Percentiles rank a stretch among this genome's conserved stretches.
Evolutionary conservation across 176 grass and related monocot genomes (phyloP).

Genomic region (Panicum miliaceum): DNA sequence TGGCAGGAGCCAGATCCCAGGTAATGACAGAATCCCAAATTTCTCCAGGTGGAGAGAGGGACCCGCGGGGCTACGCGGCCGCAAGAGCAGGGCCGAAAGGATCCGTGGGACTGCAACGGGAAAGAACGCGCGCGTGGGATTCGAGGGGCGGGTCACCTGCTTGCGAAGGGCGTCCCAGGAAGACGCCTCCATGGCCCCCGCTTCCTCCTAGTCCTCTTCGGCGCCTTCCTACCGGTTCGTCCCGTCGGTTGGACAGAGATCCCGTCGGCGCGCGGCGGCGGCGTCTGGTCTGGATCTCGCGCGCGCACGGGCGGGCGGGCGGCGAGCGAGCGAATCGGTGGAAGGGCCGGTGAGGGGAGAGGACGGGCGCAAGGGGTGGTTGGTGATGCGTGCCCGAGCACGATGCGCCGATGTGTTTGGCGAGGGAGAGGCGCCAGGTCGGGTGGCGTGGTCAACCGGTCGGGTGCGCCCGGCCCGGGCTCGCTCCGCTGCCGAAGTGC

Average conservation of each 20-base stretch:
- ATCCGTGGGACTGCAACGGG: background rate
- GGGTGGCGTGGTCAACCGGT: slow-evolving; percentile 35
- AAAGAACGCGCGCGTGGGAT: background rate
- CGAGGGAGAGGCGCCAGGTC: slow-evolving; percentile 22
- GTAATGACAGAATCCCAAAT: background rate
- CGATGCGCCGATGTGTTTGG: slow-evolving; percentile 34
- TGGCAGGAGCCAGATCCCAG: slow-evolving; percentile 9
- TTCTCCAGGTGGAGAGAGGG: background rate
- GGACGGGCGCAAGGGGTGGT: background rate
- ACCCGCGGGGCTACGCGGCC: background rate
- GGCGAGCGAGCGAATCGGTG: slow-evolving; percentile 42
- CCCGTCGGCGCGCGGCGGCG: slow-evolving; percentile 17
- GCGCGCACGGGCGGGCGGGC: slow-evolving; percentile 5
- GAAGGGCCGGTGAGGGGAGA: background rate
- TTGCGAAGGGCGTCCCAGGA: slow-evolving; percentile 99
- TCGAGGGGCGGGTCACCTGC: slow-evolving; percentile 56
- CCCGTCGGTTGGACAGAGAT: slow-evolving; percentile 1
- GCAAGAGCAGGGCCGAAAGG: background rate
- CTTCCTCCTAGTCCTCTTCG: background rate
- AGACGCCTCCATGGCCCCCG: slow-evolving; percentile 76
- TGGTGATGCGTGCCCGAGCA: slow-evolving; percentile 4
- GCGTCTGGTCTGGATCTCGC: slow-evolving; percentile 43
- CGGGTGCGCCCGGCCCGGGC: background rate
- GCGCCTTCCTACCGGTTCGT: slow-evolving; percentile 19
- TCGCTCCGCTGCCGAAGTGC: background rate